Percentiles rank a stretch among this genome's conserved stretches.
These are phyloP conservation scores for Schizophyllum commune DNA, from an alignment of 1,284 basidiomycete genomes.

Conservation along the genomic window DNA sequence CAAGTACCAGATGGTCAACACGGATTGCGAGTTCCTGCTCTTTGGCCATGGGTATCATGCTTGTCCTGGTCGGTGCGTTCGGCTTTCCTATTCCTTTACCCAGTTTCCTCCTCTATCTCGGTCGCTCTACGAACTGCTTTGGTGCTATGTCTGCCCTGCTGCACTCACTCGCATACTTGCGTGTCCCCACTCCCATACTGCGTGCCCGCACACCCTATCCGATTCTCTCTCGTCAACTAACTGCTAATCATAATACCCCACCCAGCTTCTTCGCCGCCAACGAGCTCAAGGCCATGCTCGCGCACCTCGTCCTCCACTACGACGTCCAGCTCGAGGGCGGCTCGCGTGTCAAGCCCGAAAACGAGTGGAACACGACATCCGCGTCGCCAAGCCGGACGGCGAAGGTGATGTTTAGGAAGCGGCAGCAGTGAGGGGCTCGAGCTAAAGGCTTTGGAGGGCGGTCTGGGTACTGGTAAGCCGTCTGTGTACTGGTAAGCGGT, in stretches of 20 bases:
- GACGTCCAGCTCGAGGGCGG: conserved; percentile 10
- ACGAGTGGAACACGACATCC: conserved; percentile 7
- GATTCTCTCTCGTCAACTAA: neutral
- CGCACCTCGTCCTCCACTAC: conserved; percentile 12
- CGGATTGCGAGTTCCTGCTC: conserved; percentile 6
- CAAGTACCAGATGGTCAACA: conserved; percentile 3
- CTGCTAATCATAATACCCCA: neutral
- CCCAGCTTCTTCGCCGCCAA: conserved; percentile 12
- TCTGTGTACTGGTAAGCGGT: no score
- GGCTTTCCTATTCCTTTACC: no score
- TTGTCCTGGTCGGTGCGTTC: conserved; percentile 4
- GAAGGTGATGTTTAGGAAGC: conserved; percentile 9
- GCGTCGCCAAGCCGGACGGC: conserved; percentile 7
- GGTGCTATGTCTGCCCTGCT: no score
- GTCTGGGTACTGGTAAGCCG: no score
- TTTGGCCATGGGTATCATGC: conserved; percentile 11
- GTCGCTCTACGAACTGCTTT: no score
- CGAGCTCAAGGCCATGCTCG: conserved; percentile 11
- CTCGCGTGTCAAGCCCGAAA: conserved; percentile 3
- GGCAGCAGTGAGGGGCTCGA: conserved; percentile 4
- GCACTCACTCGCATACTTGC: no score
- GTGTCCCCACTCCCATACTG: no score
- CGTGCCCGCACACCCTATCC: conserved; percentile 4
- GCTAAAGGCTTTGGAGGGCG: no score
- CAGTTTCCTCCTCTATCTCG: no score